Base-by-base conservation (phyloP, 1,139 yeast species). In the Lodderomyces theae region DNA sequence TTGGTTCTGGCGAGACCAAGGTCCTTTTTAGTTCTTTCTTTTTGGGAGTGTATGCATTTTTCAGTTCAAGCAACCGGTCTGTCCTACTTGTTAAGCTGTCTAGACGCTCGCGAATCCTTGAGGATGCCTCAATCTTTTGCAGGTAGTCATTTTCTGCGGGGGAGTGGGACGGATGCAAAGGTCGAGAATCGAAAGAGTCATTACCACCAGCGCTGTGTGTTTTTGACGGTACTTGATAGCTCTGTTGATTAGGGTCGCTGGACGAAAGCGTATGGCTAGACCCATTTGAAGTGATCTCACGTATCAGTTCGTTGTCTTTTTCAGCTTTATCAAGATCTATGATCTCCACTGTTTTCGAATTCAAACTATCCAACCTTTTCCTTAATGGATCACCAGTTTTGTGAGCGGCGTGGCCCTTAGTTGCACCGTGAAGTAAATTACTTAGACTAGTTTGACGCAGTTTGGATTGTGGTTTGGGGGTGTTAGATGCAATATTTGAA, bases 361-460 rank as follows among this genome's bases (percentile, higher is more conserved):
- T 6, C 31, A 28, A 28, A 5, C 31, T 15, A 5, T 35, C 16
- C 42, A 38, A 32, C 38, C 37, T 15, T 28, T 34, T 3, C 39
- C 44, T 31, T 16, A 26, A 13, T 15, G 31, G 31, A 12, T 18
- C 17, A 6, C 26, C 18, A 7, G 16, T 11, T 22, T 18, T 19
- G 11, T 19, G 12, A 18, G 24, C 25, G 7, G 16, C 34, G 3
- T 10, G 8, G 4, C 15, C 24, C 10, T 12, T 10, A 11, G 11
- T 32, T 13, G 34, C 11, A n/a, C 9, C 24, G 4, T 32, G 16
- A n/a, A 32, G 8, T 32, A 32, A 6, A 28, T 15, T 13, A 15
- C 31, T 16, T 32, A 32, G 4, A 5, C 17, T 21, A 4, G 18
- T 32, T 22, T 13, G 24, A 9, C 24, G 18, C 10, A 26, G 26